Conservation (phyloP, 2,329 filamentous ascomycete species). For the Phoma sp. region DNA sequence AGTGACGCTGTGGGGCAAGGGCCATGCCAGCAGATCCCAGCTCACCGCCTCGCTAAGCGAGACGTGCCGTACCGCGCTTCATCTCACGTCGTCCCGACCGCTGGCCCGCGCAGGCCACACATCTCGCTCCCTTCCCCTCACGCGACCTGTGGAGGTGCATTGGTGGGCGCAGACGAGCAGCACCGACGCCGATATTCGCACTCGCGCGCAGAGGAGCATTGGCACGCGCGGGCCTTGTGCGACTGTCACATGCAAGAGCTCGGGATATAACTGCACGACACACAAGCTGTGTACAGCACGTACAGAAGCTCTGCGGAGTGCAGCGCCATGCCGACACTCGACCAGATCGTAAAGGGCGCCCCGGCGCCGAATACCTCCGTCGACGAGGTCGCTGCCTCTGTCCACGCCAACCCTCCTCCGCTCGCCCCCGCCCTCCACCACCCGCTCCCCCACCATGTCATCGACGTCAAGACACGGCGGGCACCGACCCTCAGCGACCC, state of each 20-base stretch:
- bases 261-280: conserved; percentile 3
- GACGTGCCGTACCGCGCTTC: conserved; percentile 13
- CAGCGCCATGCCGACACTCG: conserved; percentile 57
- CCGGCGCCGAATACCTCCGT: conserved; percentile 68
- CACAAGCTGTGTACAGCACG: background rate
- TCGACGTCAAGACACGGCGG: conserved; percentile 47
- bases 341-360: conserved; percentile 92
- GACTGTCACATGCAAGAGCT: conserved; percentile 13
- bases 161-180: conserved; percentile 6
- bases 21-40: conserved; percentile 16
- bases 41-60: conserved; percentile 30
- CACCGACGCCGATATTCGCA: conserved; percentile 1
- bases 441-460: conserved; percentile 36
- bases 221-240: conserved; percentile 12
- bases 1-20: conserved; percentile 10
- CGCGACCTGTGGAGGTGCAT: conserved; percentile 11
- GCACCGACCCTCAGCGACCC: conserved; percentile 66
- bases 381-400: conserved; percentile 49
- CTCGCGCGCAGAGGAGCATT: background rate
- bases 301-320: background rate
- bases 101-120: background rate
- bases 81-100: conserved; percentile 1
- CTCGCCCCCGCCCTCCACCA: conserved; percentile 18
- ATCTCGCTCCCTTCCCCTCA: conserved; percentile 2
- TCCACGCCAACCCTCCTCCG: conserved; percentile 21